Percentiles rank a stretch among this genome's conserved stretches.
Evolutionary conservation across 106 monocot genomes (phyloP).

Genomic region (Dendrobium officinale): DNA sequence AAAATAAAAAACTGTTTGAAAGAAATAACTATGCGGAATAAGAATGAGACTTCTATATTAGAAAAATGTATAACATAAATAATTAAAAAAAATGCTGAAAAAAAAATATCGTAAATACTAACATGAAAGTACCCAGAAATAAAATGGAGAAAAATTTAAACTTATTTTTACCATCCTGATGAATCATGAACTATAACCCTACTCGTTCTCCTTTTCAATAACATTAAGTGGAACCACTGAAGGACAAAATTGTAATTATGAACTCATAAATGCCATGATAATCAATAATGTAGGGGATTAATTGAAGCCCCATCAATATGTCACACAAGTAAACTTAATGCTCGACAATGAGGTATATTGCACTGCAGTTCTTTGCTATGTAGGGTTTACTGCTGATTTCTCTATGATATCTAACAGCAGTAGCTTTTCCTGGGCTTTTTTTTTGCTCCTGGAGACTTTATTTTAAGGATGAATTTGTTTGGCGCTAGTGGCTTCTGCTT

Average conservation of each 20-base stretch:
- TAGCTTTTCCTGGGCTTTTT: background rate
- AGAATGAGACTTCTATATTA: background rate
- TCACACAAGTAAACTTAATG: background rate
- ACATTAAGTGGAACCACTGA: background rate
- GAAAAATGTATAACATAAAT: background rate
- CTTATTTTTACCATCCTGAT: background rate
- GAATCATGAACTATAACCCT: background rate
- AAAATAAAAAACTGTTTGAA: background rate
- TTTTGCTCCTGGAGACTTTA: background rate
- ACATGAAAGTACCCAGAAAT: background rate
- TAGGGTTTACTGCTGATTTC: background rate
- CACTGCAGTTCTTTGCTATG: background rate
- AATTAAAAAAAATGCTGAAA: background rate
- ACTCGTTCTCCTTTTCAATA: background rate
- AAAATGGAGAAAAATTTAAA: background rate
- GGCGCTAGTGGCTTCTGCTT: background rate
- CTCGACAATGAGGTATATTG: background rate
- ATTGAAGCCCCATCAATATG: background rate
- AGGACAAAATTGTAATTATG: too few relatives aligned
- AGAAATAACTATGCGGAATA: background rate
- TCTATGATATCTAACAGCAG: background rate
- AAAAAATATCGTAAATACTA: background rate
- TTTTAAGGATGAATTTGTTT: background rate
- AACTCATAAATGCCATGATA: too few relatives aligned
- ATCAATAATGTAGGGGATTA: too few relatives aligned